phyloP scores from a whole-genome alignment of 2,329 filamentous ascomycete genomes.

The Nannizziopsis arthrosporioides region DNA sequence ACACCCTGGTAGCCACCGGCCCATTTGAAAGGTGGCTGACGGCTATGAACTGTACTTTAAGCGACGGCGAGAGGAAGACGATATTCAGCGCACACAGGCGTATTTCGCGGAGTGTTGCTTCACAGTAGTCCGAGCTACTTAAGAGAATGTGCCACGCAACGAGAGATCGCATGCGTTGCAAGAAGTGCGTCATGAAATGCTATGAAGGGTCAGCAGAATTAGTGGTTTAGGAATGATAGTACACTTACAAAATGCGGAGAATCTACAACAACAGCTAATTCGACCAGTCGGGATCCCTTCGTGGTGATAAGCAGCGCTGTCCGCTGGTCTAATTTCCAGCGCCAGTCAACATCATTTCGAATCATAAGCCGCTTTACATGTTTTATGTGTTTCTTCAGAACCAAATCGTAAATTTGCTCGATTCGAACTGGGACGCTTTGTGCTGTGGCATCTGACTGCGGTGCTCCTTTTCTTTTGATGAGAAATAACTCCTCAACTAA shows the following conservation, averaged over 20 bases:
- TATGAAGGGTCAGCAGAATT: slow-evolving; percentile 4
- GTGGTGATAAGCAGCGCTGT: slow-evolving; percentile 14
- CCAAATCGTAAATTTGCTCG: slow-evolving; percentile 47
- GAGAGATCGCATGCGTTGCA: slow-evolving; percentile 17
- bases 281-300: slow-evolving; percentile 15
- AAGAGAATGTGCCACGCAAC: slow-evolving; percentile 19
- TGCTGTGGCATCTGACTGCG: slow-evolving; percentile 43
- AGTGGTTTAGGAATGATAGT: not conserved
- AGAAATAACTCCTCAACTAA: slow-evolving; percentile 49
- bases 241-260: slow-evolving; percentile 19
- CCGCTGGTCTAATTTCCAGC: slow-evolving; percentile 40
- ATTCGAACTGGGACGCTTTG: slow-evolving; percentile 42
- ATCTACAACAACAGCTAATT: slow-evolving; percentile 17
- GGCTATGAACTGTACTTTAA: slow-evolving; percentile 19
- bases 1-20: slow-evolving; percentile 10
- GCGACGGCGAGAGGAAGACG: slow-evolving; percentile 15
- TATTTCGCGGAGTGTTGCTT: slow-evolving; percentile 15
- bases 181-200: slow-evolving; percentile 18
- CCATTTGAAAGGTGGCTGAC: slow-evolving; percentile 15
- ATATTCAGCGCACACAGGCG: slow-evolving; percentile 16
- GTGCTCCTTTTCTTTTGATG: slow-evolving; percentile 44
- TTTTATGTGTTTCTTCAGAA: slow-evolving; percentile 47
- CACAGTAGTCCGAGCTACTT: slow-evolving; percentile 13
- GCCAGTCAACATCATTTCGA: slow-evolving; percentile 42
- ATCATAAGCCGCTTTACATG: slow-evolving; percentile 49